Evolutionary conservation across 345 rosid genomes (phyloP).

Genomic region (Salix koriyanagi): DNA sequence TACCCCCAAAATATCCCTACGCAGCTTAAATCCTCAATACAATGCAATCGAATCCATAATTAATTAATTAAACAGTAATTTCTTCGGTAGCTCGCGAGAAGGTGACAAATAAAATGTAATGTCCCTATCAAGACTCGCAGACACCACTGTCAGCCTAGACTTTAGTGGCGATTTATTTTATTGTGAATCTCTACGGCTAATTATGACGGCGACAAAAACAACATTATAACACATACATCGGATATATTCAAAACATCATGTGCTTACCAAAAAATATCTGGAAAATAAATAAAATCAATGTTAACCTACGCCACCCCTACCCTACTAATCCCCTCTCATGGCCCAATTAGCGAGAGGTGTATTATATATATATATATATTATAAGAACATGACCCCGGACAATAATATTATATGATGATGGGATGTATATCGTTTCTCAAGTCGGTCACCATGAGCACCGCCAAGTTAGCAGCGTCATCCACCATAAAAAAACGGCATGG

Average conservation of each 20-base stretch:
- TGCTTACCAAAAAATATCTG: not conserved
- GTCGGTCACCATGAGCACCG: no score
- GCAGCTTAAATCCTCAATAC: no score
- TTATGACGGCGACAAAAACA: not conserved
- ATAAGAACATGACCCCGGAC: no score
- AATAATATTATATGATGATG: no score
- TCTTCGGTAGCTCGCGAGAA: not conserved
- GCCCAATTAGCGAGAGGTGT: no score
- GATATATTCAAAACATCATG: not conserved
- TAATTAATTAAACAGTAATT: not conserved
- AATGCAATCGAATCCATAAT: no score
- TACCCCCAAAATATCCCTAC: no score
- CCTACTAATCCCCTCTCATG: no score
- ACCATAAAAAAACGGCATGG: no score
- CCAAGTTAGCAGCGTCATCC: no score
- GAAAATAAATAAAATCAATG: not conserved
- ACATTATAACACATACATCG: not conserved
- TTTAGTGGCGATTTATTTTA: not conserved
- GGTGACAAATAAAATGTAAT: constrained; percentile 2
- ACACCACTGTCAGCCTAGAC: not conserved
- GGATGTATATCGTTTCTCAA: no score
- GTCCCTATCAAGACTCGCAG: not conserved
- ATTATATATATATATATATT: no score
- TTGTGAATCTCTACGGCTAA: not conserved
- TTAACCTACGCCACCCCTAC: not conserved